Conservation (phyloP, 257 asterid genomes). For the Thymus quinquecostatus region DNA sequence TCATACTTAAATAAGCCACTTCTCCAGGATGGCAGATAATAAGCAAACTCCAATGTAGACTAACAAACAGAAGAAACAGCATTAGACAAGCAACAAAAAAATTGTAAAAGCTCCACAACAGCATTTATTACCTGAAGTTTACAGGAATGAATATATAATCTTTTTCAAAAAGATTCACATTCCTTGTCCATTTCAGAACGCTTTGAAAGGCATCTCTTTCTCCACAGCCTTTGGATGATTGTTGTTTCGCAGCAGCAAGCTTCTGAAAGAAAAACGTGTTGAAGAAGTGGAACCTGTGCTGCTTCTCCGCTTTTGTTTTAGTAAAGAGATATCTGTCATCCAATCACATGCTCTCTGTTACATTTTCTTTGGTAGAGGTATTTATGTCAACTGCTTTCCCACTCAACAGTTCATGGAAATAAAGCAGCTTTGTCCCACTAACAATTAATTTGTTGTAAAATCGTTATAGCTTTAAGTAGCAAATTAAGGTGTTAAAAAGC, state of each 20-base stretch:
- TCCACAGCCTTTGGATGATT: constrained; percentile 47
- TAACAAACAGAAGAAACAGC: constrained; percentile 40
- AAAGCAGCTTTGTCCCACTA: background rate
- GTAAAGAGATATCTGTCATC: constrained; percentile 67
- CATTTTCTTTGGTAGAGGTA: constrained; percentile 25
- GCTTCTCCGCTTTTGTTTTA: constrained; percentile 52
- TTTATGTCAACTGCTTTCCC: constrained; percentile 10
- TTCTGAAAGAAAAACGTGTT: constrained; percentile 93
- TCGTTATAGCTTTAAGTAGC: constrained; percentile 8
- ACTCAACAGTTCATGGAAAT: constrained; percentile 8
- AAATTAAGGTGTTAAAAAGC: constrained; percentile 2
- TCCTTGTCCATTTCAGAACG: constrained; percentile 88
- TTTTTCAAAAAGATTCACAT: constrained; percentile 71
- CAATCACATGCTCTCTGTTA: constrained; percentile 25
- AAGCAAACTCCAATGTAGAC: constrained; percentile 98
- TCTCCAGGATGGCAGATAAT: constrained; percentile 88
- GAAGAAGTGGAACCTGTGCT: constrained; percentile 73
- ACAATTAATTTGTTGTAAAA: background rate
- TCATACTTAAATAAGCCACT: constrained; percentile 56
- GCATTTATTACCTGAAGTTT: constrained; percentile 75
- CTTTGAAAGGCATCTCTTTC: constrained; percentile 67
- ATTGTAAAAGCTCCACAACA: constrained; percentile 24
- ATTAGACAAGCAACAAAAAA: constrained; percentile 32
- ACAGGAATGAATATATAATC: constrained; percentile 87
- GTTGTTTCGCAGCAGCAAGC: constrained; percentile 61